Evolutionary conservation across 768 basidiomycete genomes (phyloP), one percentile per base, ranked within the genome.

Genomic region (Paxillus involutus): DNA sequence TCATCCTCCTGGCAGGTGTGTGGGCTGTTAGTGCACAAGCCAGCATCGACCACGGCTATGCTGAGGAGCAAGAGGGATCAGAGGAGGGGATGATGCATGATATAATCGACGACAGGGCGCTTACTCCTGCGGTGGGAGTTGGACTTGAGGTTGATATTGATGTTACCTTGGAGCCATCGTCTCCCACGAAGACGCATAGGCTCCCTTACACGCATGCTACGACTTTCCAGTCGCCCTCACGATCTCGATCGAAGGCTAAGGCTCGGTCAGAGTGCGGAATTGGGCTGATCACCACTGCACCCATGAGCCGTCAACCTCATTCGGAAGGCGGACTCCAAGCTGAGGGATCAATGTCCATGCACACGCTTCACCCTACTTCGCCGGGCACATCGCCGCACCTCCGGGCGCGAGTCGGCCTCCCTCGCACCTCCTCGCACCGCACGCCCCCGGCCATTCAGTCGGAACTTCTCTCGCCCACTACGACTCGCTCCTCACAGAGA

Each of bases 1-100:
- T 80, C 13, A 70, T 93, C 9, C 80, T 98, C 1, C 81, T 98
- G 14, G 80, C 83, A 3, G 94, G 94, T 9, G 94, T 98, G 2
- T 95, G 92, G 89, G 81, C 92, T 17, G 90, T 96, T 46, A 91
- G 88, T 58, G 82, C 91, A 47, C 85, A 87, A 47, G 81, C 87
- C 2, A 76, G 74, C 32, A 75, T 73, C 11, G 78, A 83, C 53
- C 70, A 80, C 30, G 80, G 80, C 74, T 72, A 66, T 39, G 78
- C 82, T 47, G 80, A 77, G 35, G 77, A 76, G 24, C 72, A 69
- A 30, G 58, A 64, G 29, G 62, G 50, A 30, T 43, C 51, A 48
- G 60, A 52, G 14, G 55, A 44, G n/a, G 51, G 17, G 9, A n/a
- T 40, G 9, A n/a, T 40, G 5, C 16, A 19, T 3, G 51, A 26